phyloP scores from a whole-genome alignment of 257 asterid genomes.

The Fraxinus excelsior region DNA sequence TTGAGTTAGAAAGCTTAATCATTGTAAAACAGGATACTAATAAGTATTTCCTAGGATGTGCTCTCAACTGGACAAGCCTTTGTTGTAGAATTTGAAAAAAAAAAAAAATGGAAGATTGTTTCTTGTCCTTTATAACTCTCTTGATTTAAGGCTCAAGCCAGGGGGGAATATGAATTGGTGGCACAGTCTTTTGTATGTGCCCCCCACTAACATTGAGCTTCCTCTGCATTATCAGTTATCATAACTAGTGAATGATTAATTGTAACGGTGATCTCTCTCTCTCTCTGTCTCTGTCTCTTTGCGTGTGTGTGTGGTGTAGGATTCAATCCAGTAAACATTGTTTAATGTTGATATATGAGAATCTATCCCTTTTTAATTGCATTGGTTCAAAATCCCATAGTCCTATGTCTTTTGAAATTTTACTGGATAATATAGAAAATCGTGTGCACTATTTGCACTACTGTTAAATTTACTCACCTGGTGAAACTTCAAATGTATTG shows the following conservation, averaged over 20 bases:
- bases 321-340: not conserved
- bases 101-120: not conserved
- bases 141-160: not conserved
- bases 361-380: not conserved
- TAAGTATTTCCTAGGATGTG: not conserved
- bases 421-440: not conserved
- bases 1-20: not conserved
- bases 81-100: too few species aligned
- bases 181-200: not conserved
- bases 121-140: not conserved
- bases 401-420: not conserved
- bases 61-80: not conserved
- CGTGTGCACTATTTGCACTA: not conserved
- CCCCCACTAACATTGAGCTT: not conserved
- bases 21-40: not conserved
- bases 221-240: not conserved
- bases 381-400: not conserved
- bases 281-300: too few species aligned
- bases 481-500: slow-evolving; percentile 13
- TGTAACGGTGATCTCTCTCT: too few species aligned
- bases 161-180: not conserved
- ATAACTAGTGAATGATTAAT: not conserved
- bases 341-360: not conserved
- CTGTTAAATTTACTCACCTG: not conserved
- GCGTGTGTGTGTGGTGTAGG: not conserved